Conservation (phyloP, 768 basidiomycete species). For the Hemileccinum impolitum region DNA sequence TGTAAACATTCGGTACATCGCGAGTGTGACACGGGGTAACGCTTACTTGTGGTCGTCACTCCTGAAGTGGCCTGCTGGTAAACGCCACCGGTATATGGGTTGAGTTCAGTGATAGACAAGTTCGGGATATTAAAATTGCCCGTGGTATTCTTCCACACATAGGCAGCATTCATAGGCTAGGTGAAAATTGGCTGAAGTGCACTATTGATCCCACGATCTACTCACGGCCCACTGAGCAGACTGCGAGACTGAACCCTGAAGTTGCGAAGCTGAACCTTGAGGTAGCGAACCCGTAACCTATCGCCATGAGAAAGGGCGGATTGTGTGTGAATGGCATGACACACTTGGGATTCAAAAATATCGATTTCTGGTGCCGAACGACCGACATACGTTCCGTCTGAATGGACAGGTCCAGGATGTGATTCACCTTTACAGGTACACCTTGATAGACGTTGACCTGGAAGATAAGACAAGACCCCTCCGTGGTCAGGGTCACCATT, state of each 20-base stretch:
- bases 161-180: conserved; percentile 75
- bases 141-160: conserved; percentile 64
- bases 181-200: conserved; percentile 8
- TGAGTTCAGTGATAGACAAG: conserved; percentile 47
- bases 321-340: conserved; percentile 1
- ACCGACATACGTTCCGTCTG: conserved; percentile 77
- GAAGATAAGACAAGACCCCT: conserved; percentile 72
- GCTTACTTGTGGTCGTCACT: conserved; percentile 56
- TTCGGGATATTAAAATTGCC: conserved; percentile 58
- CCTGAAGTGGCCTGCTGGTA: conserved; percentile 84
- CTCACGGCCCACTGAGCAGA: conserved; percentile 79
- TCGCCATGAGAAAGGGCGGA: conserved; percentile 13
- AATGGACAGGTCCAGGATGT: conserved; percentile 82
- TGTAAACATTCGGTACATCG: conserved; percentile 19
- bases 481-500: conserved; percentile 56
- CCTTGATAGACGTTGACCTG: conserved; percentile 81
- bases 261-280: conserved; percentile 41
- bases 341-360: conserved; percentile 79
- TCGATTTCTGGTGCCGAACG: conserved; percentile 89
- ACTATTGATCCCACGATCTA: conserved; percentile 6
- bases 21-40: neutral
- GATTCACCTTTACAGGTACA: conserved; percentile 86
- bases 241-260: conserved; percentile 69
- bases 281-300: conserved; percentile 36
- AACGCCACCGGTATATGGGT: conserved; percentile 69